Evolutionary conservation across 768 basidiomycete species (phyloP), one percentile per base, ranked within the genome.

Genomic region (Macrolepiota fuliginosa): DNA sequence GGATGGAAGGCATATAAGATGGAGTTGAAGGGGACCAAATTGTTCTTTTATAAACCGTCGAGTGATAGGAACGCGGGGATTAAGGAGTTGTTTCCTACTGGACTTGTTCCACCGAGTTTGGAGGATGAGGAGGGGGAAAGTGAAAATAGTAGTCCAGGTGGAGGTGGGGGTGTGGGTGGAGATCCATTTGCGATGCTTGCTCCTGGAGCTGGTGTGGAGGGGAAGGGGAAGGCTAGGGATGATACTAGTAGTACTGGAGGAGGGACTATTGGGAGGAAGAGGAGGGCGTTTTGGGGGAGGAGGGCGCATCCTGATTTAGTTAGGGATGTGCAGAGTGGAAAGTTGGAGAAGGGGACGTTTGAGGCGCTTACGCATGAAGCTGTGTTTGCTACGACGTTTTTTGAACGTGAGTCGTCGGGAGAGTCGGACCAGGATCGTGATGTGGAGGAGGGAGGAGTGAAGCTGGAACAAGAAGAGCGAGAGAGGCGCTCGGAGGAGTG

Each of bases 1-100:
- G 86, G 86, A 0, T 96, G 94, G 94, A 95, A 94, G 70, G 85
- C 91, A 4, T 92, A 83, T 77, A 94, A 94, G 71, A 80, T 89
- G 49, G 89, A 92, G 66, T 75, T 96, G 27, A 89, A 91, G 68
- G 94, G 93, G 5, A 84, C 89, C 12, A 95, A 95, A 71, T 67
- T 96, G 53, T 89, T 90, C 71, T 90, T 95, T 68, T 94, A 91
- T 71, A 96, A 95, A 68, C 86, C 91, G 0, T 91, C 93, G 0
- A 78, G 81, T 29, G 93, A 95, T 64, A 78, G 86, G 59, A 76
- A 73, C 24, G 74, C 77, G 1, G 88, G 79, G 0, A 79, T 94
- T 56, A 90, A 87, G 69, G 87, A 89, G 7, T 74, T 94, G 25
- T 96, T 96, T 67, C 88, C 91, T 10, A 80, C 83, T 0, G 84